These are phyloP conservation scores for Leptographium lundbergii DNA, from an alignment of 2,329 filamentous ascomycete species.

Conservation along the genomic window DNA sequence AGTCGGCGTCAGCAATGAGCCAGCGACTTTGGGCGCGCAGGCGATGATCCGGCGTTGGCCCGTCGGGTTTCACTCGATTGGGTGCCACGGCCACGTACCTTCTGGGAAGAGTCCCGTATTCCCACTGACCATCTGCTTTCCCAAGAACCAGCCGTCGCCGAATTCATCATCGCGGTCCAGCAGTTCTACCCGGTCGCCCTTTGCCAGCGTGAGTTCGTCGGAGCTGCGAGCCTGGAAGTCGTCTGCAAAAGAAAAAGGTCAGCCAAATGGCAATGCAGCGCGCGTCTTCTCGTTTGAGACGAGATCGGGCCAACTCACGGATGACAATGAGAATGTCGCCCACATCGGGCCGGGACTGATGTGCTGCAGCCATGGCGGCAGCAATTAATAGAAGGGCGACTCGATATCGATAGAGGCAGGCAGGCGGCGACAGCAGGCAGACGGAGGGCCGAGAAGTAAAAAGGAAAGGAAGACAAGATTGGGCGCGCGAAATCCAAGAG, in stretches of 20 bases:
- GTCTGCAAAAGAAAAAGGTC: slow-evolving; percentile 38
- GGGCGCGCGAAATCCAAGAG: background rate
- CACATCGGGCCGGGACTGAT: slow-evolving; percentile 38
- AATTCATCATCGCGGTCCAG: slow-evolving; percentile 82
- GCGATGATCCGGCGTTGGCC: background rate
- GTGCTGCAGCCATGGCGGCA: slow-evolving; percentile 19
- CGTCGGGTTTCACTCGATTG: background rate
- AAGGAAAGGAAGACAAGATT: background rate
- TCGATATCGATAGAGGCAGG: background rate
- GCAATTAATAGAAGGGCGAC: background rate
- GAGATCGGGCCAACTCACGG: slow-evolving; percentile 38
- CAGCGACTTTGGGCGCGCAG: background rate
- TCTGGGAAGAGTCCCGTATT: slow-evolving; percentile 73
- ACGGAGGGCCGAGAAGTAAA: background rate
- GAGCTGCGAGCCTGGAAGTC: slow-evolving; percentile 85
- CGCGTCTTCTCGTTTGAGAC: background rate
- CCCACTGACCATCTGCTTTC: slow-evolving; percentile 58
- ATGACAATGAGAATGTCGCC: slow-evolving; percentile 60
- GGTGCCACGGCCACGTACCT: slow-evolving; percentile 36
- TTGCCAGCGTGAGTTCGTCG: slow-evolving; percentile 80
- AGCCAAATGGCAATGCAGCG: background rate
- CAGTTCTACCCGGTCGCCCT: slow-evolving; percentile 73
- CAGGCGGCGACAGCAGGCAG: background rate
- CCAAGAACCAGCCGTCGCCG: slow-evolving; percentile 76
- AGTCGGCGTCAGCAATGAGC: background rate